Evolutionary conservation across 2,329 filamentous ascomycete species (phyloP).

Genomic region (Neopestalotiopsis clavispora): DNA sequence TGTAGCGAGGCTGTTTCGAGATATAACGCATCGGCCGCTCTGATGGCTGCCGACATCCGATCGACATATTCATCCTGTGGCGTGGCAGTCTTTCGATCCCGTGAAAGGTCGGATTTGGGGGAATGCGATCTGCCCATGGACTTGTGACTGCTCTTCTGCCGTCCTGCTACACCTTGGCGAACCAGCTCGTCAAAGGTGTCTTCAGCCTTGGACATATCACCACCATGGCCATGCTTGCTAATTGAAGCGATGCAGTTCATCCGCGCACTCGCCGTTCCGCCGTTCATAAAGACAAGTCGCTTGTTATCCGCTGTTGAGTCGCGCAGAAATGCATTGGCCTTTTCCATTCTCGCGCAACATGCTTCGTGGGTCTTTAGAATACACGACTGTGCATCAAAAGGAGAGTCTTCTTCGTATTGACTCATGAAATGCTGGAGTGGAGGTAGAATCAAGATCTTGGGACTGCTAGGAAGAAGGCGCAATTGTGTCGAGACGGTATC

Average conservation of each 20-base stretch:
- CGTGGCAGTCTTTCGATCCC: not conserved
- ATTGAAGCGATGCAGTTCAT: slow-evolving; percentile 60
- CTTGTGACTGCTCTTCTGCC: slow-evolving; percentile 24
- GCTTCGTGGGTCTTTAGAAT: slow-evolving; percentile 58
- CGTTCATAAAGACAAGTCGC: slow-evolving; percentile 64
- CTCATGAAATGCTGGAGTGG: slow-evolving; percentile 52
- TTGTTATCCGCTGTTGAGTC: slow-evolving; percentile 51
- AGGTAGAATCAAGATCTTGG: slow-evolving; percentile 63
- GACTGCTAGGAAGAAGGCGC: slow-evolving; percentile 61
- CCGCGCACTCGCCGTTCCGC: slow-evolving; percentile 60
- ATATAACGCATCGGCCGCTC: slow-evolving; percentile 63
- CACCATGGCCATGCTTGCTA: slow-evolving; percentile 55
- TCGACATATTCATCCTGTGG: slow-evolving; percentile 40
- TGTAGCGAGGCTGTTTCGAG: slow-evolving; percentile 60
- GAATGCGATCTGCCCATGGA: not conserved
- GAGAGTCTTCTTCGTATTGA: slow-evolving; percentile 31
- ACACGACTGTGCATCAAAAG: slow-evolving; percentile 43
- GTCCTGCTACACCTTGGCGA: slow-evolving; percentile 52
- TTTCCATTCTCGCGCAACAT: slow-evolving; percentile 49
- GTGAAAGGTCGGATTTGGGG: not conserved
- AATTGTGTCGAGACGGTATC: slow-evolving; percentile 64
- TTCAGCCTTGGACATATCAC: slow-evolving; percentile 55
- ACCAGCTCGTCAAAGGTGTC: slow-evolving; percentile 54
- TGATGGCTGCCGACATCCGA: slow-evolving; percentile 60
- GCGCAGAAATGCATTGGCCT: slow-evolving; percentile 56